Evolutionary conservation across 345 rosid genomes (phyloP), one percentile per base, ranked within the genome.

Genomic region (Microcos paniculata): DNA sequence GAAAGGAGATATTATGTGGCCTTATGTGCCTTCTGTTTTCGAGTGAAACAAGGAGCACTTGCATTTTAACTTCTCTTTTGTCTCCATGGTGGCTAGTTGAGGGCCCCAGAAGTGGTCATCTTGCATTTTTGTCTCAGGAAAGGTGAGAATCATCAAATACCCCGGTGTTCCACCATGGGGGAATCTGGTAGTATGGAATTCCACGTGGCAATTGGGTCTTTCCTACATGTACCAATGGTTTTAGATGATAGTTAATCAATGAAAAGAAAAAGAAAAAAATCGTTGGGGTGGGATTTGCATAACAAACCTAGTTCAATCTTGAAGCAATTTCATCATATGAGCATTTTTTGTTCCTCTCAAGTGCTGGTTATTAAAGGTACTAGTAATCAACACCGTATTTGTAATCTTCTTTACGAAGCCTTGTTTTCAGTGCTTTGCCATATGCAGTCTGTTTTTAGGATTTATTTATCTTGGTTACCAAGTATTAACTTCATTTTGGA

Each of bases 41-140:
- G 57, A 30, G 69, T 62, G 58, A 62, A 55, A 56, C 48, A 24
- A 21, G 52, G 65, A 56, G 57, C 14, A 23, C 31, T 57, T 57
- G 66, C 26, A 55, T 21, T 62, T 24, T 15, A 42, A 35, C 38
- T 57, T 57, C 42, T 15, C 40, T 73, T 43, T 73, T 73, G 77
- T 73, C 77, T 45, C 33, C n/a, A 1, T 31, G 28, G 70, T 73
- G 59, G 70, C 43, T 61, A 70, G 66, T 15, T 62, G 77, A 49
- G 77, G 77, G 77, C 48, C 77, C 70, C 70, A 61, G 28, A 59
- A 35, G 57, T 62, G 28, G 31, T 28, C 3, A 13, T 73, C 30
- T 62, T 73, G 59, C 30, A 21, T 30, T 73, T 46, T 12, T 48
- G 56, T 61, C 67, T 18, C 38, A n/a, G 23, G 23, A 30, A 58